Base-by-base conservation (phyloP, 2,329 filamentous ascomycete genomes). In the Clarireedia sp. region DNA sequence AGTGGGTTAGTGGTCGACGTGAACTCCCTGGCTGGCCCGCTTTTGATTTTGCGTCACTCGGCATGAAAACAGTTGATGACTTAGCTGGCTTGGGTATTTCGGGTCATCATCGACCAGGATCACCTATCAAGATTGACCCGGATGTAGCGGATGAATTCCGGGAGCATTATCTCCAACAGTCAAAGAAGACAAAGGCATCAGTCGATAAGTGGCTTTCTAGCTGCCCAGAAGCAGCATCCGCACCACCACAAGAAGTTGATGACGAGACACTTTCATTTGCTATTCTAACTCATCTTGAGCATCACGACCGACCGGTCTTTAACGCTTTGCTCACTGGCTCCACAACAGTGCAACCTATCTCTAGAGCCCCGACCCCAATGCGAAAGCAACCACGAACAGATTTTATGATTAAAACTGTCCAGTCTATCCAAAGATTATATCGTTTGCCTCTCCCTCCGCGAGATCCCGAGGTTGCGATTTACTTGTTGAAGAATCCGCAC, bases 241-340 rank as follows among this genome's bases (percentile, higher is more conserved):
- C 85, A 51, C 85, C 89, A 1, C 90, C 90, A 0, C 86, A 91
- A 59, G 92, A 96, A 57, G 87, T 96, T 5, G 92, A 96, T 65
- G 91, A 96, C 59, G 92, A 96, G 72, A 97, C 92, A 0, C 74
- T 97, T 37, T 87, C 87, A 2, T 96, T 97, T 72, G 91, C 92
- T 53, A 95, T 97, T 70, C 76, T 96, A 57, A 97, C 92, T 9
- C 91, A 90, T 66, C 78, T 97, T 12, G 83, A 87, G 51, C 75
- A 82, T 2, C 80, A 87, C 43, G 84, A 95, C 62, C 81, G 89
- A 19, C 87, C 87, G 0, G 81, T 87, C 49, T 96, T 95, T 73
- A 91, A 90, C 63, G 86, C 89, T 9, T 75, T 97, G 14, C 76
- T 96, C 44, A 83, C 75, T 1, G 82, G 81, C 5, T 75, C 80